Evolutionary conservation across 495 filamentous ascomycete genomes (phyloP), one percentile per base, ranked within the genome.

Genomic region (Friedmanniomyces simplex): DNA sequence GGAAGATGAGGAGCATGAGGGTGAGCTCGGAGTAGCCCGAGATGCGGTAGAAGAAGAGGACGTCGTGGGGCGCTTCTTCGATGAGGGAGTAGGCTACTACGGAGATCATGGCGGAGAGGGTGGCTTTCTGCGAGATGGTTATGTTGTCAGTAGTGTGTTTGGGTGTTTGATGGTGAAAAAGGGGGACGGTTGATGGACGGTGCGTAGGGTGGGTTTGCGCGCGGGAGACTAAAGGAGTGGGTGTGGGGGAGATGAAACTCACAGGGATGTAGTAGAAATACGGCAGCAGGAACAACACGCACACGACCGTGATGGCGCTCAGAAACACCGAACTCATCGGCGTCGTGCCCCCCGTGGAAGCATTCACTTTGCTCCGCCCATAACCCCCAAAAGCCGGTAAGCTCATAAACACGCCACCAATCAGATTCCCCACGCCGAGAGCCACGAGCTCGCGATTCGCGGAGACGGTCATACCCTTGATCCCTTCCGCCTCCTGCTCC

Each of bases 351-450:
- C 93, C 93, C 0, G 93, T 97, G 25, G 85, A 82, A 39, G 83
- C 81, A 68, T 96, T 99, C 60, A 97, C 86, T 66, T 97, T 99
- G 72, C 88, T 95, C 64, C 93, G 79, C 28, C 91, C 93, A 66
- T 99, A 99, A 1, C 93, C 93, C 14, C 93, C 93, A 75, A 97
- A 99, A 0, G 88, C 89, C 11, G 93, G 93, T 5, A 99, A 75
- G 8, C 86, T 81, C 78, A 87, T 86, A 70, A 97, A 99, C 64
- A 88, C 87, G 0, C 87, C 85, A n/a, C 91, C 91, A 6, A 91
- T 70, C 12, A 96, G 67, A 67, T 99, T 99, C 5, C 94, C 90
- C 10, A 86, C 79, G 0, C 93, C 93, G 0, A 99, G 77, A 0
- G 94, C 91, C 12, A 97, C 87, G 61, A 99, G 83, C 67, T 99